Percentiles rank a stretch among this genome's conserved stretches.
Evolutionary conservation across 2,329 filamentous ascomycete species (phyloP).

Genomic region (Ascochyta pisi): DNA sequence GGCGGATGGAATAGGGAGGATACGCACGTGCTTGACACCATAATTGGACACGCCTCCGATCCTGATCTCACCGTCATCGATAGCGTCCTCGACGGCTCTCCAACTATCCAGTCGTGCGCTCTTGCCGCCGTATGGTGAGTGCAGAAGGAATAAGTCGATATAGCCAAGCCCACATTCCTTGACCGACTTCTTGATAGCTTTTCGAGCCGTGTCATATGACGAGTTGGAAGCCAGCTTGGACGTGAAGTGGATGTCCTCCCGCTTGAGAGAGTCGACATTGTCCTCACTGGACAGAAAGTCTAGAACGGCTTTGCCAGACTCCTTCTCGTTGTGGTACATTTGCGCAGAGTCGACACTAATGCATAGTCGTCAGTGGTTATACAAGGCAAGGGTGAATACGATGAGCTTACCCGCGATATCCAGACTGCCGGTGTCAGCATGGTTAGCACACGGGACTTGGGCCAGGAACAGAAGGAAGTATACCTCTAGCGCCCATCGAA

Average conservation of each 20-base stretch:
- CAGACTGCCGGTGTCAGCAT: slow-evolving; percentile 47
- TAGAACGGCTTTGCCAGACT: slow-evolving; percentile 70
- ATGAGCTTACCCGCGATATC: slow-evolving; percentile 53
- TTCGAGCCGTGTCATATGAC: slow-evolving; percentile 71
- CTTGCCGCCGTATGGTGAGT: slow-evolving; percentile 78
- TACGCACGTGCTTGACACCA: slow-evolving; percentile 72
- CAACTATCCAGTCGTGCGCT: slow-evolving; percentile 73
- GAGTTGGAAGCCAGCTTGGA: slow-evolving; percentile 75
- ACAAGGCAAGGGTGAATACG: slow-evolving; percentile 19
- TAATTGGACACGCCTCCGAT: slow-evolving; percentile 81
- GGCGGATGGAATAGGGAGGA: slow-evolving; percentile 1
- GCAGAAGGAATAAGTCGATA: slow-evolving; percentile 80
- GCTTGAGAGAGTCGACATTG: slow-evolving; percentile 61
- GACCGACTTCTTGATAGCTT: slow-evolving; percentile 70
- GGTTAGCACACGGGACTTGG: slow-evolving; percentile 8
- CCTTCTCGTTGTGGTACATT: slow-evolving; percentile 73
- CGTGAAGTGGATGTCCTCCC: slow-evolving; percentile 79
- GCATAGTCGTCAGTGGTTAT: slow-evolving; percentile 30
- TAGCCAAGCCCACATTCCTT: slow-evolving; percentile 72
- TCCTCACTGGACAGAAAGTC: slow-evolving; percentile 59
- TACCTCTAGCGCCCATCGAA: slow-evolving; percentile 63
- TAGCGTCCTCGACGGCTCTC: slow-evolving; percentile 78
- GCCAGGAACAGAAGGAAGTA: slow-evolving; percentile 38
- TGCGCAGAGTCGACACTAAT: slow-evolving; percentile 64
- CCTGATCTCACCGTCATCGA: slow-evolving; percentile 72